These are phyloP conservation scores for Mesembryanthemum crystallinum DNA, from an alignment of 148 eudicot genomes.

Conservation along the genomic window DNA sequence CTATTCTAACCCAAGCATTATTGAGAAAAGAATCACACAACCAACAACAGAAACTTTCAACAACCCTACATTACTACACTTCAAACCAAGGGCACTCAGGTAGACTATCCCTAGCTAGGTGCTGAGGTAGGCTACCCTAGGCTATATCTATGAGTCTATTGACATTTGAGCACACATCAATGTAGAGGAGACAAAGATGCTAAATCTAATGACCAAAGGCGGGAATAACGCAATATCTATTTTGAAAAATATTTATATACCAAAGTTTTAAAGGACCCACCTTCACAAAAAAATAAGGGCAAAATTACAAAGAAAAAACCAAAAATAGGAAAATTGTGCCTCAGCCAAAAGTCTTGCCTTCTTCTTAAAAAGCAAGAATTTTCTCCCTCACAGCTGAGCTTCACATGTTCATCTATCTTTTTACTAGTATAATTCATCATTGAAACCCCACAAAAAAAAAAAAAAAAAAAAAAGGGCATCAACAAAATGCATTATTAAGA, in stretches of 20 bases:
- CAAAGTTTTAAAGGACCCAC: slow-evolving; percentile 8
- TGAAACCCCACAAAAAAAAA: slow-evolving; percentile 26
- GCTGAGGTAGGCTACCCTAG: not conserved
- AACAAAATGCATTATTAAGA: slow-evolving; percentile 7
- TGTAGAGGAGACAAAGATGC: not conserved
- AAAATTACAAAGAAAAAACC: not conserved
- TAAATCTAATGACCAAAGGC: slow-evolving; percentile 21
- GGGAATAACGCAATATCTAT: slow-evolving; percentile 31
- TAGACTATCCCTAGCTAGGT: not conserved
- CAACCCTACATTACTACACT: slow-evolving; percentile 8
- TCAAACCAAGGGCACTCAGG: not conserved
- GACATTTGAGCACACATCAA: not conserved
- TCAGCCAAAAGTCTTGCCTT: slow-evolving; percentile 8
- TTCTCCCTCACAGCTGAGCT: slow-evolving; percentile 21
- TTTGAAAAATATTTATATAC: slow-evolving; percentile 8
- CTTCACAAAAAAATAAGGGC: too few species aligned
- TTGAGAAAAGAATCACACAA: not conserved
- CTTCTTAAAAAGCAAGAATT: slow-evolving; percentile 15
- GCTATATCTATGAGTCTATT: too few species aligned
- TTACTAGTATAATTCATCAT: slow-evolving; percentile 6
- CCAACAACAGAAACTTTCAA: not conserved
- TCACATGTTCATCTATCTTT: slow-evolving; percentile 28
- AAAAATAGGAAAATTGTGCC: not conserved
- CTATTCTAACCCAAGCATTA: not conserved
- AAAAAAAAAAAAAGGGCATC: not conserved